Percentiles rank a stretch among this genome's conserved stretches.
phyloP scores from a whole-genome alignment of 2,329 filamentous ascomycete genomes.

The Pyricularia sp. region DNA sequence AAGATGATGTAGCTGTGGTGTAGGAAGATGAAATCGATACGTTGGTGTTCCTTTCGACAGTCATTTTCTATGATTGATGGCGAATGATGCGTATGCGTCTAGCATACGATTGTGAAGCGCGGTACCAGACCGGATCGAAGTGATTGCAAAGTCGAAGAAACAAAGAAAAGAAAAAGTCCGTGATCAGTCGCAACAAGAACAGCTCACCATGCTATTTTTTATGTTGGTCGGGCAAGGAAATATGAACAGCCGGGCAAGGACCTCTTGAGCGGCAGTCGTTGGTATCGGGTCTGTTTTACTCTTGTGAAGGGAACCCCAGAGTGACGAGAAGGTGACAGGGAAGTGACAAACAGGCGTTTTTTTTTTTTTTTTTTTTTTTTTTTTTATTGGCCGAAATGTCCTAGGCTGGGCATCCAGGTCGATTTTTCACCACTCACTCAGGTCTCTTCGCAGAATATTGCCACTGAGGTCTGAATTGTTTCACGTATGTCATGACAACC shows the following conservation, averaged over 20 bases:
- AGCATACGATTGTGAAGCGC: not conserved
- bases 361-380: too few species aligned
- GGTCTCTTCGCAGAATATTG: not conserved
- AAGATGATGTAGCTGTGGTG: not conserved
- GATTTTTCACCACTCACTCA: not conserved
- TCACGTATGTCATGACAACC: not conserved
- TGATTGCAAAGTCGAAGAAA: not conserved
- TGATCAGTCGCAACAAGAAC: not conserved
- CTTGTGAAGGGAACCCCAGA: not conserved
- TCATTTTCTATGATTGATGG: not conserved
- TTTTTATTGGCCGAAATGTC: not conserved
- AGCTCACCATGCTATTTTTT: not conserved
- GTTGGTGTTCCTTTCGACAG: not conserved
- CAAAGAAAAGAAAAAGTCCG: too few species aligned
- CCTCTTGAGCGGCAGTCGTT: not conserved
- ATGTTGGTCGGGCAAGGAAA: not conserved
- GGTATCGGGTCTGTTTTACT: not conserved
- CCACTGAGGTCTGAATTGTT: not conserved
- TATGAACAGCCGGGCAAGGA: not conserved
- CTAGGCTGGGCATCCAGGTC: not conserved
- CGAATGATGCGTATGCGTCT: not conserved
- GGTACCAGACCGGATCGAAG: not conserved
- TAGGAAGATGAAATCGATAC: not conserved
- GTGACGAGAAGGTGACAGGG: not conserved
- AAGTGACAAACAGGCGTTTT: not conserved